These are phyloP conservation scores for Ehretia macrophylla DNA, from an alignment of 257 asterid genomes.

Conservation along the genomic window DNA sequence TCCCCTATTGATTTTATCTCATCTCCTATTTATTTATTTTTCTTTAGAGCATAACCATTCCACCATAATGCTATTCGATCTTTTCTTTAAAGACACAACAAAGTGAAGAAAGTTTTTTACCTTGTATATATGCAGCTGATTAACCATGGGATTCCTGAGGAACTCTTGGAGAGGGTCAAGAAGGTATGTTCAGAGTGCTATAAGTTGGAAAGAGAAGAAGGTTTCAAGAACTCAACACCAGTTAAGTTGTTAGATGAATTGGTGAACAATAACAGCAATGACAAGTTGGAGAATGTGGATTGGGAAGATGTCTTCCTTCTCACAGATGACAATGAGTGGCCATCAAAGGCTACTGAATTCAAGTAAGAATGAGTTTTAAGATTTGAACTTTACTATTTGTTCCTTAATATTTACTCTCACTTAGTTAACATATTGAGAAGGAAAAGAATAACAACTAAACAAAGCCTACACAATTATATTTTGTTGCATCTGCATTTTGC, in stretches of 20 bases:
- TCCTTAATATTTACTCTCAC: too few species aligned
- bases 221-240: slow-evolving; percentile 52
- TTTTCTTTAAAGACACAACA: too few species aligned
- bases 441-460: too few species aligned
- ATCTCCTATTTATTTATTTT: too few species aligned
- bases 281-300: slow-evolving; percentile 49
- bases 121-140: slow-evolving; percentile 38
- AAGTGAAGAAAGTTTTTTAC: too few species aligned
- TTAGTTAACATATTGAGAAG: too few species aligned
- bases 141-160: slow-evolving; percentile 76
- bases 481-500: too few species aligned
- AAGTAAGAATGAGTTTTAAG: slow-evolving; percentile 37
- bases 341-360: slow-evolving; percentile 45
- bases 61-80: too few species aligned
- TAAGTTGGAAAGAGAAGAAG: slow-evolving; percentile 51
- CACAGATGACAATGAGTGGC: slow-evolving; percentile 67
- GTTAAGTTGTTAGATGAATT: slow-evolving; percentile 42
- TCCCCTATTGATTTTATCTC: too few species aligned
- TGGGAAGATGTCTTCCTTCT: slow-evolving; percentile 93
- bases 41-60: too few species aligned
- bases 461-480: too few species aligned
- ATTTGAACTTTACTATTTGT: too few species aligned
- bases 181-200: slow-evolving; percentile 56
- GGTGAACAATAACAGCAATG: slow-evolving; percentile 34
- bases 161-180: slow-evolving; percentile 71